These are phyloP conservation scores for Calocybe gambosa DNA, from an alignment of 1,284 basidiomycete genomes.

Conservation along the genomic window DNA sequence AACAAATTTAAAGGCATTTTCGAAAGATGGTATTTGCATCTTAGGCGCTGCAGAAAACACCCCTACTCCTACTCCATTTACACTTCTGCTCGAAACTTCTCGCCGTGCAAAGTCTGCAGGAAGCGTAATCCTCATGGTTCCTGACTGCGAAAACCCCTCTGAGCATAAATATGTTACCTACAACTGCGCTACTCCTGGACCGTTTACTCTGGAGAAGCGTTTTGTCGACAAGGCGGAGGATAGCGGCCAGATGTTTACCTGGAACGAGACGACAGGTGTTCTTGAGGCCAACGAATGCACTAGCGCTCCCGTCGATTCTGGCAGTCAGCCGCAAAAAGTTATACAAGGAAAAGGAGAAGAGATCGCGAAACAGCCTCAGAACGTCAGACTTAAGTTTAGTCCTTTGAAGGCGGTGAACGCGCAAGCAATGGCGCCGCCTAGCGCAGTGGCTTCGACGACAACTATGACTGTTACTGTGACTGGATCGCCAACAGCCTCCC, in stretches of 20 bases:
- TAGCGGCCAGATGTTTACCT: conserved; percentile 57
- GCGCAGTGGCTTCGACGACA: conserved; percentile 13
- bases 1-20: conserved; percentile 36
- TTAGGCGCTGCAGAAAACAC: conserved; percentile 52
- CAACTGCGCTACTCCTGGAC: conserved; percentile 46
- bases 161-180: conserved; percentile 53
- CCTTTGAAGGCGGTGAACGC: conserved; percentile 15
- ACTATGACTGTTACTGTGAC: conserved; percentile 20
- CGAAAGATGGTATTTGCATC: conserved; percentile 34
- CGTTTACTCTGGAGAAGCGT: conserved; percentile 47
- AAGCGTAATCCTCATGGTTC: conserved; percentile 38
- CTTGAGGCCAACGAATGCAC: background rate
- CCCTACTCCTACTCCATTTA: conserved; percentile 47
- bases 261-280: conserved; percentile 26
- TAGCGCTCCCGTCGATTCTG: background rate
- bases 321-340: conserved; percentile 5
- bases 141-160: conserved; percentile 27
- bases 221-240: conserved; percentile 19
- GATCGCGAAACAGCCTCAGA: conserved; percentile 9
- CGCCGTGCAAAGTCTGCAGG: conserved; percentile 13
- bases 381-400: conserved; percentile 43
- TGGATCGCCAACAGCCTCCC: conserved; percentile 17
- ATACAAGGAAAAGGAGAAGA: conserved; percentile 9
- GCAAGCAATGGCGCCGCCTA: too few relatives aligned
- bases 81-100: conserved; percentile 29